Percentiles rank a stretch among this genome's conserved stretches.
phyloP scores from a whole-genome alignment of 345 rosid genomes.

The Turritis glabra region DNA sequence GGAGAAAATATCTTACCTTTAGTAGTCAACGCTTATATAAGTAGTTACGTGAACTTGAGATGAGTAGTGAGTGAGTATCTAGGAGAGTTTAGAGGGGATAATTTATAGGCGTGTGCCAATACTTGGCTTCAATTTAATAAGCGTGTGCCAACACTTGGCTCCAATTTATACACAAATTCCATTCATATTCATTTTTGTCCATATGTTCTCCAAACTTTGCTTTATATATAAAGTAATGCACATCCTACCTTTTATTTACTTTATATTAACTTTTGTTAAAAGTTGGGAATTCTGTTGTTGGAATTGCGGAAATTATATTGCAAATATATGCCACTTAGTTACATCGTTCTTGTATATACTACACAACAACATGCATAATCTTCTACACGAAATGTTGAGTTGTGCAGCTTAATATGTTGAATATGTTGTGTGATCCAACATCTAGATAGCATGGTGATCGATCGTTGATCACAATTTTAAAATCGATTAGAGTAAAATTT shows the following conservation, averaged over 20 bases:
- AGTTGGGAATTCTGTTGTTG: not conserved
- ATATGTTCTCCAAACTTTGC: slow-evolving; percentile 9
- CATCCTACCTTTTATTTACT: slow-evolving; percentile 30
- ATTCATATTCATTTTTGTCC: slow-evolving; percentile 30
- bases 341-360: not conserved
- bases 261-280: not conserved
- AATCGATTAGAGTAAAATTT: too few relatives aligned
- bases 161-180: slow-evolving; percentile 33
- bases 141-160: slow-evolving; percentile 37
- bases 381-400: not conserved
- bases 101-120: slow-evolving; percentile 33
- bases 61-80: slow-evolving; percentile 12
- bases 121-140: slow-evolving; percentile 28
- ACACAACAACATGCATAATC: not conserved
- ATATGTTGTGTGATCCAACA: not conserved
- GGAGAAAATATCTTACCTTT: slow-evolving; percentile 20
- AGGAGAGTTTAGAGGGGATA: not conserved
- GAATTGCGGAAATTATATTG: not conserved
- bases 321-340: not conserved
- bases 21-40: slow-evolving; percentile 18
- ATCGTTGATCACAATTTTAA: too few relatives aligned
- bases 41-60: slow-evolving; percentile 36
- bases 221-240: slow-evolving; percentile 26
- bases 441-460: too few relatives aligned
- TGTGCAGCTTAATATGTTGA: not conserved